Base-by-base conservation (phyloP, 441 rosid species). In the Theobroma grandiflorum region DNA sequence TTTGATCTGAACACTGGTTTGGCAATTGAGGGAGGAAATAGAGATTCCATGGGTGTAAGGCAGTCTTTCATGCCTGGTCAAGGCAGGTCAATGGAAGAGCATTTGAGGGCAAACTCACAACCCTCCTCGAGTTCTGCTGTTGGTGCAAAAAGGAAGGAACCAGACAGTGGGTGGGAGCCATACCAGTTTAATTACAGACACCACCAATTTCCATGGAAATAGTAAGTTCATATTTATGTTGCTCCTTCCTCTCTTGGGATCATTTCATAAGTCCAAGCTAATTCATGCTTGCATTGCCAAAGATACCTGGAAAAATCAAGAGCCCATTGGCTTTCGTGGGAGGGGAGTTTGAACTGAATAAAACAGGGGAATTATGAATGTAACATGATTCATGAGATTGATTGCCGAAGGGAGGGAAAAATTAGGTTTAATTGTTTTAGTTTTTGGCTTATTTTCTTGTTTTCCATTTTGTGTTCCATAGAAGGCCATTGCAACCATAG, bases 101-200 rank as follows among this genome's bases (percentile, higher is more conserved):
- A 87, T 59, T 77, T 88, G 20, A 82, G 92, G 83, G 85, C 82
- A 75, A 86, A 78, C 79, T 78, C 86, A 45, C 97, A 88, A 68
- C 87, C 94, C 14, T 82, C 95, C n/a, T 87, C 95, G 3, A 88
- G 94, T 86, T 88, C 96, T 8, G 89, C 89, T 47, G 78, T 86
- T 18, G 96, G 92, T 52, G 91, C 84, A 26, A 97, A 95, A 85
- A 89, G 98, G 78, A 94, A 94, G 88, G 98, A 95, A 82, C 96
- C 97, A 0, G 99, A 97, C 38, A 65, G 93, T 26, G 93, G 94
- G 37, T 89, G 98, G 98, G 99, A 95, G 40, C 76, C 78, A 4
- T 87, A 75, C 86, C 80, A 88, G 0, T 72, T 87, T 58, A 85
- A 80, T 53, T 83, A 81, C 79, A 87, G 88, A 81, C 89, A 87